phyloP scores from a whole-genome alignment of 1,284 basidiomycete genomes.

The Ustilago crameri region DNA sequence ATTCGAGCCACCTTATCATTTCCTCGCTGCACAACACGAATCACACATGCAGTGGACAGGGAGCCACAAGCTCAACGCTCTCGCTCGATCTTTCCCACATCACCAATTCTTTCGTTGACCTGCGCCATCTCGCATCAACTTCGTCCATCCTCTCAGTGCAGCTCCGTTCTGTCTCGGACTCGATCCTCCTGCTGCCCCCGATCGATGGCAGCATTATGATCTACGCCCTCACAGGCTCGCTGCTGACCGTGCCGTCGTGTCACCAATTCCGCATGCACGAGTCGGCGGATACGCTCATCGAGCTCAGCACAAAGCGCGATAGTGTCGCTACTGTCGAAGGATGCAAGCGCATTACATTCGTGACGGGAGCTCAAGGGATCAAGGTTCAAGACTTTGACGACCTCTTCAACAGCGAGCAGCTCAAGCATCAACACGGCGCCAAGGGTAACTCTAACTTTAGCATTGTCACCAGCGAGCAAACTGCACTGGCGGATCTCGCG shows the following conservation, averaged over 20 bases:
- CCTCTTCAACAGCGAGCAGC: constrained; percentile 30
- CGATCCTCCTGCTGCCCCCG: constrained; percentile 21
- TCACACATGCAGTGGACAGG: constrained; percentile 4
- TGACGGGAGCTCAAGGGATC: constrained; percentile 2
- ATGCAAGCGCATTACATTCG: constrained; percentile 14
- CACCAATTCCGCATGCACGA: constrained; percentile 48
- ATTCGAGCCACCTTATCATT: constrained; percentile 14
- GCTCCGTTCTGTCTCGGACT: constrained; percentile 20
- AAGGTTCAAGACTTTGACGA: constrained; percentile 50
- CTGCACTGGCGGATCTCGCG: background rate
- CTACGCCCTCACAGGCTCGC: constrained; percentile 10
- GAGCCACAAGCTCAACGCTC: background rate
- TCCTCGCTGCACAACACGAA: constrained; percentile 2
- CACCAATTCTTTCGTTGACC: constrained; percentile 21
- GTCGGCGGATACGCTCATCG: constrained; percentile 13
- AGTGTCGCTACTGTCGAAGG: constrained; percentile 35
- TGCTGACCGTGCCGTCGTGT: constrained; percentile 21
- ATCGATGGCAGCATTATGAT: constrained; percentile 48
- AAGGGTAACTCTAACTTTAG: constrained; percentile 7
- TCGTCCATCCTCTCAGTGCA: constrained; percentile 27
- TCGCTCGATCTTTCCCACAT: constrained; percentile 24
- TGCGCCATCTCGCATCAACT: constrained; percentile 8
- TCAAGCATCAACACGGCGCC: constrained; percentile 1
- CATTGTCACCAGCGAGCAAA: background rate
- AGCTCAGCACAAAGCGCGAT: constrained; percentile 21